Percentiles rank a stretch among this genome's conserved stretches.
Evolutionary conservation across 2,329 filamentous ascomycete species (phyloP).

Genomic region (Rutstroemia sp.): DNA sequence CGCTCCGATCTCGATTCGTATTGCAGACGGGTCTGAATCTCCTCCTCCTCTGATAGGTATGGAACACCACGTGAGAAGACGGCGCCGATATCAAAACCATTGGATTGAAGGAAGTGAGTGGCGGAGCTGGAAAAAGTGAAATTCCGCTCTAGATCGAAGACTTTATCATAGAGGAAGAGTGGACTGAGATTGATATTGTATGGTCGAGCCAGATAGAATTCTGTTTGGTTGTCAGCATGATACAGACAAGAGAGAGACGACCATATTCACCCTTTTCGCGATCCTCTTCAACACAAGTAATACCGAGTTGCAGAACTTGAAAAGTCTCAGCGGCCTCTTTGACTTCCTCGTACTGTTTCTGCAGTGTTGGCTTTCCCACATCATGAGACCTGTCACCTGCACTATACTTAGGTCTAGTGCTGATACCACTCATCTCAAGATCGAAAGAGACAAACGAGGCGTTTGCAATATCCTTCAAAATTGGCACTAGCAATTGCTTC

Average conservation of each 20-base stretch:
- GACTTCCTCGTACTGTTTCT: constrained; percentile 53
- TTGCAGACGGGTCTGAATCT: constrained; percentile 36
- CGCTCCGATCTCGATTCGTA: constrained; percentile 24
- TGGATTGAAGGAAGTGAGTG: constrained; percentile 50
- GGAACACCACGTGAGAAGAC: constrained; percentile 50
- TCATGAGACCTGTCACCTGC: constrained; percentile 27
- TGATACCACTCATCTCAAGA: constrained; percentile 59
- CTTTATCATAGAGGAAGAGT: constrained; percentile 32
- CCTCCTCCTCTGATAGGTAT: constrained; percentile 56
- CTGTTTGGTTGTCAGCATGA: constrained; percentile 26
- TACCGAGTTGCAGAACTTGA: constrained; percentile 58
- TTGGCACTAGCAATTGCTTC: constrained; percentile 41
- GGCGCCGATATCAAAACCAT: constrained; percentile 50
- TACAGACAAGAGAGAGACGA: not conserved
- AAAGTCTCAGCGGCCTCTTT: constrained; percentile 55
- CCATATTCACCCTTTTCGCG: constrained; percentile 35
- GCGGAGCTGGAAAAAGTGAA: constrained; percentile 42
- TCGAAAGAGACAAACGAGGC: constrained; percentile 58
- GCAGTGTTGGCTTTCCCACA: constrained; percentile 41
- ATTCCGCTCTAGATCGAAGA: constrained; percentile 50
- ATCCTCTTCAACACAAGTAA: constrained; percentile 57
- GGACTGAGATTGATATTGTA: constrained; percentile 60
- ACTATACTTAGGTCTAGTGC: constrained; percentile 30
- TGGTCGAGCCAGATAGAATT: constrained; percentile 48
- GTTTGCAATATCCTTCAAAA: constrained; percentile 50